Base-by-base conservation (phyloP, 2,329 filamentous ascomycete genomes). In the Pseudogymnoascus pannorum region DNA sequence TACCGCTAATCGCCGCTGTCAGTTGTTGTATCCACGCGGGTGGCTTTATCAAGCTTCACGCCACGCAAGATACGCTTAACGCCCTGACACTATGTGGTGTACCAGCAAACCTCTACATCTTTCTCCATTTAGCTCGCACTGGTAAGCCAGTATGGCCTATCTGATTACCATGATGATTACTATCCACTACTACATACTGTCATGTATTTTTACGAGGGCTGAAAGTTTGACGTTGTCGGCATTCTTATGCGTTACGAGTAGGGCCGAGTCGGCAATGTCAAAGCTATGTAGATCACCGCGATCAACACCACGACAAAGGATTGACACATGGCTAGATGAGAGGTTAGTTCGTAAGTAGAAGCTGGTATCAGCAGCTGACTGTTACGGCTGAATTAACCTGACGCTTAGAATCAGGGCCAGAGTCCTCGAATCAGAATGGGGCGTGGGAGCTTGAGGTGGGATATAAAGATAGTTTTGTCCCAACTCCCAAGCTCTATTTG, bases 31-130 rank as follows among this genome's bases (percentile, higher is more conserved):
- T 54, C n/a, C 44, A 31, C 9, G 26, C 44, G 24, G 44, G 44
- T 54, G 44, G 44, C 44, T 54, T 54, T 54, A 31, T 29, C 18
- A 54, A 54, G 44, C 44, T 54, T 54, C n/a, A 12, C 44, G 44
- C 24, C 44, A n/a, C n/a, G n/a, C n/a, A 31, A 8, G 26, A 54
- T 18, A 3, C n/a, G 9, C 9, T 7, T 31, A 14, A 2, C 48
- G n/a, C n/a, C 26, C n/a, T 9, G 33, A 14, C n/a, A n/a, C n/a
- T n/a, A n/a, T n/a, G n/a, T n/a, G n/a, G n/a, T n/a, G n/a, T n/a
- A n/a, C n/a, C n/a, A n/a, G n/a, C n/a, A n/a, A n/a, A n/a, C n/a
- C n/a, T n/a, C n/a, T n/a, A n/a, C n/a, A 4, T 48, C 4, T 48
- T 48, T 48, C 12, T 48, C 42, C 42, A 48, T 14, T 48, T 48